Evolutionary conservation across 1,139 yeast genomes (phyloP).

Genomic region (Saccharomyces hybrid): DNA sequence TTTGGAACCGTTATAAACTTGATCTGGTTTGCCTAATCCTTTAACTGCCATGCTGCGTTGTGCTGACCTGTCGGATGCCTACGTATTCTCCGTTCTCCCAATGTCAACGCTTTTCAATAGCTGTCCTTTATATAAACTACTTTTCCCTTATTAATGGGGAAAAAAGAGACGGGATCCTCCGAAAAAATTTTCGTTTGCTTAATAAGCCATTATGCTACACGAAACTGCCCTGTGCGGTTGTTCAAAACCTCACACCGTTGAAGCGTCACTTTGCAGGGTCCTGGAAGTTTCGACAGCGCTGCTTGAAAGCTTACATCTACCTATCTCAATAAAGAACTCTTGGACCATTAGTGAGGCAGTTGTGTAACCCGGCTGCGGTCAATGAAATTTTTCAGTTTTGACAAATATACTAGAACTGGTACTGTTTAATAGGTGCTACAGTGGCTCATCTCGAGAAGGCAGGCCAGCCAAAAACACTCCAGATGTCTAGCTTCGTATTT

Average conservation of each 20-base stretch:
- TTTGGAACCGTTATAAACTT: conserved; percentile 57
- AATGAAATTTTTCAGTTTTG: not conserved
- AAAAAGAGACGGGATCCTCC: not conserved
- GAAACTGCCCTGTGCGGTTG: too few species aligned
- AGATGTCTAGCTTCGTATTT: conserved; percentile 19
- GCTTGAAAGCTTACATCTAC: too few species aligned
- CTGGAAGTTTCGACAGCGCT: too few species aligned
- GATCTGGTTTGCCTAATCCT: conserved; percentile 72
- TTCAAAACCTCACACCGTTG: too few species aligned
- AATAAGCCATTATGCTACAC: not conserved
- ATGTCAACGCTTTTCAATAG: not conserved
- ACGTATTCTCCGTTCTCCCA: not conserved
- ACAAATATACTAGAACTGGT: not conserved
- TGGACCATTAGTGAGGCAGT: not conserved
- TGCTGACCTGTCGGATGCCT: not conserved
- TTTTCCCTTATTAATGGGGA: not conserved
- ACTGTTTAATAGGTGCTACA: not conserved
- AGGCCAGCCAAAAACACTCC: not conserved
- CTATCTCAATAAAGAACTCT: too few species aligned
- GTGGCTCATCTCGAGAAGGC: not conserved
- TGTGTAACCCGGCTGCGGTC: not conserved
- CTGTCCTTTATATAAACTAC: not conserved
- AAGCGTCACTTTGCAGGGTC: too few species aligned
- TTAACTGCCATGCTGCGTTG: conserved; percentile 53
- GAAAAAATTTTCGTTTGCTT: not conserved